Evolutionary conservation across 345 rosid species (phyloP).

Genomic region (Noccaea bulbosa): DNA sequence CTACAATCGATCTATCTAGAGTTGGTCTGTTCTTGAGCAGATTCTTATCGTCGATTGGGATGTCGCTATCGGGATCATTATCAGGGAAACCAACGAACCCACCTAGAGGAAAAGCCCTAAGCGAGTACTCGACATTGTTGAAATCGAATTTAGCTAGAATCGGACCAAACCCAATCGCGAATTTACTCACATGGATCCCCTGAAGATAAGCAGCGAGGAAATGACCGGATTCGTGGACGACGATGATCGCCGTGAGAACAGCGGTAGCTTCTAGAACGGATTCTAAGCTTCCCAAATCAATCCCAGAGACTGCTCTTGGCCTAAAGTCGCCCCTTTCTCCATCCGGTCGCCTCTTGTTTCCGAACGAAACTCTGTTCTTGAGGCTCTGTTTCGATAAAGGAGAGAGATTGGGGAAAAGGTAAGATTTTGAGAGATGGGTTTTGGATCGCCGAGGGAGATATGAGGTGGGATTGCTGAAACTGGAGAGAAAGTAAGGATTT

Average conservation of each 20-base stretch:
- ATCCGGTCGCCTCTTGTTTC: constrained; percentile 41
- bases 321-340: constrained; percentile 50
- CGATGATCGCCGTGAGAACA: constrained; percentile 82
- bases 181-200: constrained; percentile 97
- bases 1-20: constrained; percentile 75
- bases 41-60: constrained; percentile 78
- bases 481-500: constrained; percentile 46
- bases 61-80: constrained; percentile 89
- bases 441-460: constrained; percentile 53
- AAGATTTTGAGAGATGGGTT: constrained; percentile 58
- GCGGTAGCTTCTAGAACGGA: constrained; percentile 80
- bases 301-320: constrained; percentile 62
- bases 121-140: constrained; percentile 82
- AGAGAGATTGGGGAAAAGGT: constrained; percentile 39
- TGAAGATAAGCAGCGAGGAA: constrained; percentile 93
- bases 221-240: constrained; percentile 91
- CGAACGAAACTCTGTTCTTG: constrained; percentile 50
- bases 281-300: constrained; percentile 71
- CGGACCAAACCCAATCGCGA: constrained; percentile 96
- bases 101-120: constrained; percentile 91
- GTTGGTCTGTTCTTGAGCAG: constrained; percentile 91
- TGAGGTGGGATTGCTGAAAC: constrained; percentile 48
- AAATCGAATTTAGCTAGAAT: constrained; percentile 82
- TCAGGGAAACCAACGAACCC: constrained; percentile 98
- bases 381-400: constrained; percentile 44